phyloP scores from a whole-genome alignment of 1,284 basidiomycete genomes.

The Austroboletus sp. region DNA sequence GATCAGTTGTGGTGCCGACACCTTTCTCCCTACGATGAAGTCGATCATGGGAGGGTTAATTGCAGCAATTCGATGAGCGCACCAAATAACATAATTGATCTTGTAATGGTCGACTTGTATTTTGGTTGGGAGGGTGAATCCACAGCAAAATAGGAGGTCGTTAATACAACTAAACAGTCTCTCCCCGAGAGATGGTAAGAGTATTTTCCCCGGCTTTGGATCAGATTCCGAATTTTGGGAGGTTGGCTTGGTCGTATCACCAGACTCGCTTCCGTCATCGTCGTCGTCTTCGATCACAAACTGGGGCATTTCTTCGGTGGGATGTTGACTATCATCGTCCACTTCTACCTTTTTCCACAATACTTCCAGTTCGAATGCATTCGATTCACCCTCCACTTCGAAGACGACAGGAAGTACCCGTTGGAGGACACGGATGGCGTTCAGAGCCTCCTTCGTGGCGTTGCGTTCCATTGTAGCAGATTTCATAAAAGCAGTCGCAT shows the following conservation, averaged over 20 bases:
- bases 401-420: conserved; percentile 84
- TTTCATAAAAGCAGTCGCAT: conserved; percentile 64
- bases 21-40: conserved; percentile 73
- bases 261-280: conserved; percentile 36
- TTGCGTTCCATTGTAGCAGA: conserved; percentile 51
- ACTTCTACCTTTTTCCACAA: conserved; percentile 63
- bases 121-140: conserved; percentile 78
- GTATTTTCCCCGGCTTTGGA: conserved; percentile 39
- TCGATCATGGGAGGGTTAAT: conserved; percentile 11
- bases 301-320: conserved; percentile 42
- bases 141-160: conserved; percentile 85
- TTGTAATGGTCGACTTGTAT: conserved; percentile 76
- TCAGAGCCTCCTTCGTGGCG: conserved; percentile 77
- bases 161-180: conserved; percentile 70
- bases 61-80: conserved; percentile 24
- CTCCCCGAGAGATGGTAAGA: conserved; percentile 71
- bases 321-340: conserved; percentile 32
- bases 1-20: conserved; percentile 73
- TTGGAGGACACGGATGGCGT: conserved; percentile 80
- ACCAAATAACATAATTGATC: conserved; percentile 83
- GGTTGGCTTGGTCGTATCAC: conserved; percentile 13
- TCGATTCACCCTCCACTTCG: conserved; percentile 70
- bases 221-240: conserved; percentile 19
- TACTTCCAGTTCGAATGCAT: conserved; percentile 61
- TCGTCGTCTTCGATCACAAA: conserved; percentile 83